Evolutionary conservation across 306 rosid genomes (phyloP).

Genomic region (Inga leiocalycina): DNA sequence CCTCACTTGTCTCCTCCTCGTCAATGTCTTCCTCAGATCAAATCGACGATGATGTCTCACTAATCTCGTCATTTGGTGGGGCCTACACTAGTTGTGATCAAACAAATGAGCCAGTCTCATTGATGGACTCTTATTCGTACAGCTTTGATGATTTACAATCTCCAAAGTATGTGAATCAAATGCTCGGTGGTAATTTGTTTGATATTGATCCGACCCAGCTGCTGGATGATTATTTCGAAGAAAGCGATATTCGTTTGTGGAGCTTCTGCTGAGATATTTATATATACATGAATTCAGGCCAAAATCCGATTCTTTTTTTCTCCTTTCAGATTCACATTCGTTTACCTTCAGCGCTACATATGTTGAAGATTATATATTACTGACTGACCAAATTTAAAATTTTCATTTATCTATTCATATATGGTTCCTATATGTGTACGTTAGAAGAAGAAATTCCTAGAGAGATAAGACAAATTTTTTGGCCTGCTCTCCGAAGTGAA

Average conservation of each 20-base stretch:
- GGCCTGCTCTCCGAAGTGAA: conserved; percentile 50
- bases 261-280: conserved; percentile 69
- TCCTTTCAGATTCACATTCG: conserved; percentile 50
- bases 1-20: conserved; percentile 61
- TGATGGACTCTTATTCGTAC: conserved; percentile 67
- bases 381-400: conserved; percentile 54
- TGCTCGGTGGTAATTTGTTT: conserved; percentile 62
- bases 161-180: conserved; percentile 64
- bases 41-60: conserved; percentile 56
- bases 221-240: conserved; percentile 70
- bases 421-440: conserved; percentile 13
- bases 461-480: conserved; percentile 57
- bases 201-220: conserved; percentile 67
- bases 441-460: conserved; percentile 38
- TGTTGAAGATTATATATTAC: conserved; percentile 39
- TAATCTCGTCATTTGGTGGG: conserved; percentile 46
- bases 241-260: conserved; percentile 82
- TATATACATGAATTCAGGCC: background rate
- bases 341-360: conserved; percentile 32
- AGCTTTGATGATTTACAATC: conserved; percentile 59
- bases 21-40: conserved; percentile 49
- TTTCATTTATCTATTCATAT: conserved; percentile 16
- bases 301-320: background rate
- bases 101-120: conserved; percentile 43
- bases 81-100: conserved; percentile 28